A percentile compares a stretch with the other conserved stretches of the same genome.
These are phyloP conservation scores for Venturiaceae sp. DNA, from an alignment of 2,329 filamentous ascomycete species.

Conservation along the genomic window DNA sequence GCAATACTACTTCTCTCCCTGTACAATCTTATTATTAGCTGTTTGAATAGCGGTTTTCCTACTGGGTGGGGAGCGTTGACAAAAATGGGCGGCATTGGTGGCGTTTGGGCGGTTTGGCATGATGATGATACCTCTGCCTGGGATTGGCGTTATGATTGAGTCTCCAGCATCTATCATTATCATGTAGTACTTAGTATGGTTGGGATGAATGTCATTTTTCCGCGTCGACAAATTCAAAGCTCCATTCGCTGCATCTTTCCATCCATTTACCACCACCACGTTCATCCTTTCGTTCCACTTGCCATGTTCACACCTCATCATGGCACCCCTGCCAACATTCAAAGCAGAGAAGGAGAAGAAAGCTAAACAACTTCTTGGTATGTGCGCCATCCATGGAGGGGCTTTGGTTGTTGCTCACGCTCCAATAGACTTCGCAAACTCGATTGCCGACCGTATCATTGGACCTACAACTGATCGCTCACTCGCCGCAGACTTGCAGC, in stretches of 20 bases:
- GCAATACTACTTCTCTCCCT: neutral
- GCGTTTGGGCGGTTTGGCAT: neutral
- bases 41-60: neutral
- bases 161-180: neutral
- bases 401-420: neutral
- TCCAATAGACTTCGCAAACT: neutral
- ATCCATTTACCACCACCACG: too few relatives aligned
- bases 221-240: neutral
- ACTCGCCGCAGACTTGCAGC: constrained; percentile 1
- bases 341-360: constrained; percentile 25
- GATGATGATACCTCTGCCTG: neutral
- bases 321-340: constrained; percentile 17
- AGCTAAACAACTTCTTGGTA: constrained; percentile 21
- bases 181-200: neutral
- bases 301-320: constrained; percentile 8
- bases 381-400: constrained; percentile 2
- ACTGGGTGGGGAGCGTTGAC: neutral
- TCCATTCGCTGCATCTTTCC: too few relatives aligned
- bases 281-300: neutral
- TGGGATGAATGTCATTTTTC: neutral
- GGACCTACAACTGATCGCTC: neutral
- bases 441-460: neutral
- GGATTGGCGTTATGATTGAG: neutral
- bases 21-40: constrained; percentile 4
- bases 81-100: neutral